Evolutionary conservation across 371 early-diverging fungal species (phyloP).

Genomic region (Mortierella sp.): DNA sequence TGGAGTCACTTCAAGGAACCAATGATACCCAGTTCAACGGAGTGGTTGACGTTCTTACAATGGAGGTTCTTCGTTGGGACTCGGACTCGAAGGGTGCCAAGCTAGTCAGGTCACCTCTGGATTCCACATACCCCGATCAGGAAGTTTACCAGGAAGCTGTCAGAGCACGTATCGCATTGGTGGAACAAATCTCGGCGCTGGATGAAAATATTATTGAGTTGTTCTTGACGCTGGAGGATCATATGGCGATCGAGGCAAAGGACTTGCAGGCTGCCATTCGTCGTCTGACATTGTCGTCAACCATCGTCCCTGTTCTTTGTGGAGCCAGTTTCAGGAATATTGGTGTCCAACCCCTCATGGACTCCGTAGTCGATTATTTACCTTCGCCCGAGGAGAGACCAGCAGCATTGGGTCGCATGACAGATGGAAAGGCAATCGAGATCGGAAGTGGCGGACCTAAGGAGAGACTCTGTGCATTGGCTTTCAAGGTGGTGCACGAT

Average conservation of each 20-base stretch:
- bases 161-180: constrained; percentile 74
- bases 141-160: constrained; percentile 65
- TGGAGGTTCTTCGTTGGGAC: constrained; percentile 83
- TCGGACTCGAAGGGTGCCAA: constrained; percentile 67
- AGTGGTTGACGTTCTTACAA: constrained; percentile 84
- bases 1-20: constrained; percentile 60
- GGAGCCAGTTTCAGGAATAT: constrained; percentile 93
- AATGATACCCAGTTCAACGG: constrained; percentile 62
- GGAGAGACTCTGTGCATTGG: constrained; percentile 85
- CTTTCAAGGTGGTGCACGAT: constrained; percentile 95
- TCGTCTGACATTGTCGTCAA: constrained; percentile 75
- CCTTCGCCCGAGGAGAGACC: constrained; percentile 87
- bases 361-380: constrained; percentile 90
- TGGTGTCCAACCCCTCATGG: constrained; percentile 94
- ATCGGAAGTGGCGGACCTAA: constrained; percentile 61
- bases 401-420: constrained; percentile 70
- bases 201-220: constrained; percentile 89
- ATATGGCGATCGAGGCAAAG: constrained; percentile 68
- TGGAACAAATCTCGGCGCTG: constrained; percentile 89
- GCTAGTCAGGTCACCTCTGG: constrained; percentile 54
- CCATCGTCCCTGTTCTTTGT: constrained; percentile 89
- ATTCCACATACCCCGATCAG: constrained; percentile 34
- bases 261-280: constrained; percentile 81
- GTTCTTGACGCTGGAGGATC: constrained; percentile 85
- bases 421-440: constrained; percentile 55